Evolutionary conservation across 352 stramenopile genomes (phyloP), one percentile per base, ranked within the genome.

Genomic region (Phytophthora boehmeriae): DNA sequence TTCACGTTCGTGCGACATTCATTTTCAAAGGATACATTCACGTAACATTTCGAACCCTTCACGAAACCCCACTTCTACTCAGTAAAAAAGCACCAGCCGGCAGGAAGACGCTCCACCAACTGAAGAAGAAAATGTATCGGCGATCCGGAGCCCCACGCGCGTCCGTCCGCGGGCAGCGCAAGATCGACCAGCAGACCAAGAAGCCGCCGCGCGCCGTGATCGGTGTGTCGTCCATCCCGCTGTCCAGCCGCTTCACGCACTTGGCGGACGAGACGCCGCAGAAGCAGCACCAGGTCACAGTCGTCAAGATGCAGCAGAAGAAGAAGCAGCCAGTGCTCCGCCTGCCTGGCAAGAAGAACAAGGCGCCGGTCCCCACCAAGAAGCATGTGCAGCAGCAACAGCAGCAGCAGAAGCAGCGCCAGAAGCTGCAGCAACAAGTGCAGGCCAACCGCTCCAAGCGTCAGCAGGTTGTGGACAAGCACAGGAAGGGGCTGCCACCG

Each of bases 181-280:
- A 75, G 63, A 80, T 88, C 43, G 78, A 80, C 63, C 51, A 63
- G 55, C 79, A 73, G 66, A 66, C 53, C 43, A 83, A 83, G 46
- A 88, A 81, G 66, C 19, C 43, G 32, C 62, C 52, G 10, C 57
- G 49, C 13, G 16, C 71, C 36, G 65, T 84, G 16, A 88, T 96
- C 22, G 87, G 87, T 23, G 79, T 91, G 32, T 91, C 84, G 38
- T 60, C 57, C 42, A 68, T 89, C 51, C 68, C 86, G 57, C 69
- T 96, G 48, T 92, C 87, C 42, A 88, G 78, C 56, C 87, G 85
- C 54, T 96, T 94, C 69, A 82, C 76, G 41, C 53, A 73, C 23
- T 63, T 95, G 59, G 76, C 87, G 32, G 80, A 87, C 28, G 70
- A 86, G 36, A 63, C 66, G 17, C 57, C 66, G 35, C 45, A 60